Evolutionary conservation across 1,284 basidiomycete species (phyloP).

Genomic region (Cryptococcus wingfieldii): DNA sequence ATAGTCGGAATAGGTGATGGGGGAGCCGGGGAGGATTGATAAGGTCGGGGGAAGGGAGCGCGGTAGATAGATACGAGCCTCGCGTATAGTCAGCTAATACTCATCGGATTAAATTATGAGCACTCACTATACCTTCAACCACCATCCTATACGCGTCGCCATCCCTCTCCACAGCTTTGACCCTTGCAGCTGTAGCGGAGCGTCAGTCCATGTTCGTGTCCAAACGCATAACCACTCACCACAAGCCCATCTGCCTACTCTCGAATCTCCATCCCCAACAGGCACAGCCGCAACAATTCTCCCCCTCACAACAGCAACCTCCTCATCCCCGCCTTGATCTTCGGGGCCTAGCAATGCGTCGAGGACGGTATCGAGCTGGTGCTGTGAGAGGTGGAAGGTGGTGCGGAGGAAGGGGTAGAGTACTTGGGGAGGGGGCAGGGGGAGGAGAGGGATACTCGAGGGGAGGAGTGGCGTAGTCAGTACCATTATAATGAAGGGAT

Average conservation of each 20-base stretch:
- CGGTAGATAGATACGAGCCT: slow-evolving; percentile 39
- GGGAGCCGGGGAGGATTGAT: slow-evolving; percentile 37
- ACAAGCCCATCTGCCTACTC: slow-evolving; percentile 42
- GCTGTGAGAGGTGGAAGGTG: slow-evolving; percentile 21
- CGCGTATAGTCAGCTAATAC: neutral
- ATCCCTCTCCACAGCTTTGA: slow-evolving; percentile 33
- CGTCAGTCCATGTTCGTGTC: neutral
- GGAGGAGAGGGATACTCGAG: slow-evolving; percentile 37
- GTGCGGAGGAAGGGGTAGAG: slow-evolving; percentile 39
- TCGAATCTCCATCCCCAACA: slow-evolving; percentile 38
- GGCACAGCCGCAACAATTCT: slow-evolving; percentile 36
- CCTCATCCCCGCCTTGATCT: slow-evolving; percentile 13
- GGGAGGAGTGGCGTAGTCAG: slow-evolving; percentile 30
- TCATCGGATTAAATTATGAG: neutral
- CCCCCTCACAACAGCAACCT: slow-evolving; percentile 7
- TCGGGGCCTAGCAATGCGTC: slow-evolving; percentile 31
- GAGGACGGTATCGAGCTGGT: slow-evolving; percentile 31
- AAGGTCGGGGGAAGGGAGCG: slow-evolving; percentile 39
- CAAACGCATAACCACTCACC: slow-evolving; percentile 21
- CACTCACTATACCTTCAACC: slow-evolving; percentile 38
- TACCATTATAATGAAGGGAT: too few species aligned
- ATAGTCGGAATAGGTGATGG: slow-evolving; percentile 29
- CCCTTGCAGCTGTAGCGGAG: slow-evolving; percentile 29
- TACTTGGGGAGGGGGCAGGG: slow-evolving; percentile 35
- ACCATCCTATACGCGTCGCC: slow-evolving; percentile 19